Conservation (phyloP, 192 early-diverging fungal genomes). For the Entomortierella lignicola region DNA sequence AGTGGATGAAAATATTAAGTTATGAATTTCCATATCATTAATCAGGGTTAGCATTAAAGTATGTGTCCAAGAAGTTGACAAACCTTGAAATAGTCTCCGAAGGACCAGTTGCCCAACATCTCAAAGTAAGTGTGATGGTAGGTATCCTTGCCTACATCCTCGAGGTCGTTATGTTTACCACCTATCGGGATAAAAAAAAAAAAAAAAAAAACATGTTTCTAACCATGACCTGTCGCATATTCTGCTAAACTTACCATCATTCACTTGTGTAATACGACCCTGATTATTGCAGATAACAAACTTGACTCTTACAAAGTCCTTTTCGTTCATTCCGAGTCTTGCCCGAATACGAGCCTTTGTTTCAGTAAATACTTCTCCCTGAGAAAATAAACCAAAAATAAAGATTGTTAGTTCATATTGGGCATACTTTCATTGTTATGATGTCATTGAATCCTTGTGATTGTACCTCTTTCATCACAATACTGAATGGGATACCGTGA, state of each 20-base stretch:
- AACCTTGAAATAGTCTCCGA: slow-evolving; percentile 98
- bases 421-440: background rate
- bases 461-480: slow-evolving; percentile 66
- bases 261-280: slow-evolving; percentile 11
- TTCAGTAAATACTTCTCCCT: slow-evolving; percentile 75
- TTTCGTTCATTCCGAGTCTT: slow-evolving; percentile 81
- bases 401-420: background rate
- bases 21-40: too few species aligned
- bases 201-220: slow-evolving; percentile 5
- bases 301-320: slow-evolving; percentile 82
- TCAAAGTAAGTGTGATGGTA: slow-evolving; percentile 99
- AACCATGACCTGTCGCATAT: too few species aligned
- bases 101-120: slow-evolving; percentile 99
- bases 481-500: slow-evolving; percentile 89
- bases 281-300: slow-evolving; percentile 33
- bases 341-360: slow-evolving; percentile 80
- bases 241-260: slow-evolving; percentile 39
- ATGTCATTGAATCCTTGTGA: background rate
- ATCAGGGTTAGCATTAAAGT: too few species aligned
- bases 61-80: background rate
- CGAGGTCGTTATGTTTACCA: slow-evolving; percentile 99
- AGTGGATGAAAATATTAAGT: too few species aligned
- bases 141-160: slow-evolving; percentile 97
- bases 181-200: slow-evolving; percentile 53
- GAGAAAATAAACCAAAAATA: background rate